Conservation (phyloP, 2,329 filamentous ascomycete genomes). For the Graphilbum ipis-grandicollis region DNA sequence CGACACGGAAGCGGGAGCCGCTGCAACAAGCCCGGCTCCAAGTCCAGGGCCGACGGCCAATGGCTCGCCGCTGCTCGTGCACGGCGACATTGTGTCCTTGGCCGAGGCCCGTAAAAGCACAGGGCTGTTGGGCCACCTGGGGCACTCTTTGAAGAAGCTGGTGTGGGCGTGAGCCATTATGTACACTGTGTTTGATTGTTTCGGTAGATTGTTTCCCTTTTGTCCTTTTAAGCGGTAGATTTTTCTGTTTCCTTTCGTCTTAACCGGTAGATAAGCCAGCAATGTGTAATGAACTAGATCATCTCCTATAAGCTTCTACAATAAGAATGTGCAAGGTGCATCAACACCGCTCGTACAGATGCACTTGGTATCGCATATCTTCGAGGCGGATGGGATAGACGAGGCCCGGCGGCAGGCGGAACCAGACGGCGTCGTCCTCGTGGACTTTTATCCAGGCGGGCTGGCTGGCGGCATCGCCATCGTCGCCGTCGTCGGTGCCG, state of each 20-base stretch:
- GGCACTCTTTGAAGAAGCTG: conserved; percentile 82
- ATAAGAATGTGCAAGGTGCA: too few species aligned
- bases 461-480: neutral
- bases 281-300: too few species aligned
- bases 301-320: too few species aligned
- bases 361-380: conserved; percentile 89
- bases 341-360: too few species aligned
- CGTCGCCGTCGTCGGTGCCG: conserved; percentile 8
- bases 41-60: conserved; percentile 5
- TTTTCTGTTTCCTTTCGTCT: too few species aligned
- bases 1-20: neutral
- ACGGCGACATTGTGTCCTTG: conserved; percentile 62
- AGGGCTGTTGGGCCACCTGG: conserved; percentile 68
- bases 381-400: conserved; percentile 74
- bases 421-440: conserved; percentile 70
- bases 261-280: too few species aligned
- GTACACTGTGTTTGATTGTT: neutral
- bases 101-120: conserved; percentile 77
- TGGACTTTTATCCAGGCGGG: conserved; percentile 56
- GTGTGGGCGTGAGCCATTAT: conserved; percentile 48
- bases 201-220: neutral
- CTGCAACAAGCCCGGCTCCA: neutral
- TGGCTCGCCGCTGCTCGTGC: conserved; percentile 31
- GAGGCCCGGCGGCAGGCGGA: conserved; percentile 49
- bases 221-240: too few species aligned